phyloP scores from a whole-genome alignment of 768 basidiomycete genomes.

The Cubamyces lactineus region DNA sequence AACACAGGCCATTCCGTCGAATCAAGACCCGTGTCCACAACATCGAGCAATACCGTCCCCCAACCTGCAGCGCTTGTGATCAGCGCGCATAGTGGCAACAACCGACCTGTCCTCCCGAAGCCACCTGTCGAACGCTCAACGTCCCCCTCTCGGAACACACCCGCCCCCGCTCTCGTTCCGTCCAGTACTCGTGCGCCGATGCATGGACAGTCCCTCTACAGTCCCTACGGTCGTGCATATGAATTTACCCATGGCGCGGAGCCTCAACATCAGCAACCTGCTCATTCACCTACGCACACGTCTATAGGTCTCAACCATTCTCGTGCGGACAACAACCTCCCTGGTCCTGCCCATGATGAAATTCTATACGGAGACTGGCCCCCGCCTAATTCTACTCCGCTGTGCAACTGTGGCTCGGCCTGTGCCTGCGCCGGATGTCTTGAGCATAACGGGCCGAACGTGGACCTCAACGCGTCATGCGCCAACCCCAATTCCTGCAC shows the following conservation, averaged over 20 bases:
- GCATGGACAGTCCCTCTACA: constrained; percentile 56
- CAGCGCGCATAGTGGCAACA: constrained; percentile 27
- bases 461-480: constrained; percentile 33
- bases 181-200: constrained; percentile 49
- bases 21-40: constrained; percentile 7
- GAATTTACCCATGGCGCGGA: constrained; percentile 49
- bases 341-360: neutral
- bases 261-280: neutral
- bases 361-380: neutral
- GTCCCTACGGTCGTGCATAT: constrained; percentile 72
- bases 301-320: no score
- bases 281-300: neutral
- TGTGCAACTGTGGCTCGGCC: constrained; percentile 64
- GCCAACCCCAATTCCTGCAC: constrained; percentile 42
- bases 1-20: constrained; percentile 7
- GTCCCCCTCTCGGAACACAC: constrained; percentile 41
- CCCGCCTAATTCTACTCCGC: constrained; percentile 43
- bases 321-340: neutral
- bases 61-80: constrained; percentile 31
- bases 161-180: constrained; percentile 53
- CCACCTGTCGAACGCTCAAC: constrained; percentile 35
- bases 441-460: constrained; percentile 52
- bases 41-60: constrained; percentile 9
- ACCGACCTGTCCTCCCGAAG: constrained; percentile 70
- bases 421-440: constrained; percentile 70